Conservation (phyloP, 805 yeast genomes). For the Candida xiaguanensis region DNA sequence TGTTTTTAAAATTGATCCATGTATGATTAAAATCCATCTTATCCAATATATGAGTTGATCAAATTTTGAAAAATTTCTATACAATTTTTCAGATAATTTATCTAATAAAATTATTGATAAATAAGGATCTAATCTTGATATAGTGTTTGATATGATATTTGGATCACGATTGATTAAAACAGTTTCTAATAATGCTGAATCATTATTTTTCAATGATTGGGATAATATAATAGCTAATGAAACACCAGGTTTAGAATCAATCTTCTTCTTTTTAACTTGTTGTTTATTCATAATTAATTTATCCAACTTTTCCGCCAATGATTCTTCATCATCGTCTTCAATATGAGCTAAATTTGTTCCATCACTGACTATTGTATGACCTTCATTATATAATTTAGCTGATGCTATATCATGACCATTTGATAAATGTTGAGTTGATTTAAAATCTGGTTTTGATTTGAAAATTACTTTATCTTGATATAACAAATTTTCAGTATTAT, state of each 20-base stretch:
- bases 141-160: conserved; percentile 46
- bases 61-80: conserved; percentile 48
- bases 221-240: conserved; percentile 79
- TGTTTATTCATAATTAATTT: conserved; percentile 23
- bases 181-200: conserved; percentile 78
- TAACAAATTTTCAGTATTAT: conserved; percentile 21
- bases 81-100: conserved; percentile 48
- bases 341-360: conserved; percentile 63
- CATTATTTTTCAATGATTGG: conserved; percentile 86
- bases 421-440: conserved; percentile 41
- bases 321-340: conserved; percentile 43
- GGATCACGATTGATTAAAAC: conserved; percentile 62
- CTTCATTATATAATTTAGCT: conserved; percentile 56
- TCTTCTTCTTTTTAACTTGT: conserved; percentile 35
- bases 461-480: conserved; percentile 17
- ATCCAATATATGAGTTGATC: conserved; percentile 52
- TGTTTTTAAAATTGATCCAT: conserved; percentile 48
- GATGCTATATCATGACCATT: conserved; percentile 52
- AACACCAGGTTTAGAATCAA: conserved; percentile 55
- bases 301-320: conserved; percentile 54
- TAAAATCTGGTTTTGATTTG: conserved; percentile 40
- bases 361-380: conserved; percentile 54
- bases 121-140: conserved; percentile 45
- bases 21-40: conserved; percentile 53
- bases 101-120: conserved; percentile 50